Conservation (phyloP, 352 stramenopile species). For the Thalassiosira mediterranea region DNA sequence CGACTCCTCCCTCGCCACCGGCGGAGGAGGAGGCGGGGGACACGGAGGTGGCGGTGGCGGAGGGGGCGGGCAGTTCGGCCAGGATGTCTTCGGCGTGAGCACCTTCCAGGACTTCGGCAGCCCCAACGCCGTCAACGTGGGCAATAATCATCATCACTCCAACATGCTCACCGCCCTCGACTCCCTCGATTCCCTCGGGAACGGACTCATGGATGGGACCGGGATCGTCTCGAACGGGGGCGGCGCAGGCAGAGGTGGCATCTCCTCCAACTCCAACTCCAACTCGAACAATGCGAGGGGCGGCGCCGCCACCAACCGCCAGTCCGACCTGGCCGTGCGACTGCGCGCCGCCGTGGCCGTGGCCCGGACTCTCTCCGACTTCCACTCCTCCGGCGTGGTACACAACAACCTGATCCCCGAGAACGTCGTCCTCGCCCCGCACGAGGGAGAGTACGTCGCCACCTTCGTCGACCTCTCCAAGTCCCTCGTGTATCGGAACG, state of each 20-base stretch:
- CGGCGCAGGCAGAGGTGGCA: neutral
- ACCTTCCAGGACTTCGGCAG: too few relatives aligned
- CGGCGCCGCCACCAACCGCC: too few relatives aligned
- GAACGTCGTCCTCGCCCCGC: slow-evolving; percentile 36
- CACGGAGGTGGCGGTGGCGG: too few relatives aligned
- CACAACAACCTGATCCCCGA: slow-evolving; percentile 41
- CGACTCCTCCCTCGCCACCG: neutral
- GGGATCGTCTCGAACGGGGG: neutral
- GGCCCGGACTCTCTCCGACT: slow-evolving; percentile 36
- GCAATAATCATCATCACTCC: too few relatives aligned
- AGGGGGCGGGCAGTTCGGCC: neutral
- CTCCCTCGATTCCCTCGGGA: neutral
- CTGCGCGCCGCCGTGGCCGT: slow-evolving; percentile 41
- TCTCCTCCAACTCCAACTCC: too few relatives aligned
- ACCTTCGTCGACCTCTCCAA: slow-evolving; percentile 45
- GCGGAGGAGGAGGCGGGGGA: neutral
- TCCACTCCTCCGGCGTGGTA: slow-evolving; percentile 32
- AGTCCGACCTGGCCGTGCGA: slow-evolving; percentile 20
- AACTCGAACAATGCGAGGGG: too few relatives aligned
- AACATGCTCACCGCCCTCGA: too few relatives aligned
- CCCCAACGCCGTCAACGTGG: too few relatives aligned
- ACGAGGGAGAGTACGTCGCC: slow-evolving; percentile 39
- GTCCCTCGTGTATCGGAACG: slow-evolving; percentile 2
- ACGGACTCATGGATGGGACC: neutral
- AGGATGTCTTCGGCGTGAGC: neutral